Conservation (phyloP, 129 eudicot species). For the Helianthus tuberosus region DNA sequence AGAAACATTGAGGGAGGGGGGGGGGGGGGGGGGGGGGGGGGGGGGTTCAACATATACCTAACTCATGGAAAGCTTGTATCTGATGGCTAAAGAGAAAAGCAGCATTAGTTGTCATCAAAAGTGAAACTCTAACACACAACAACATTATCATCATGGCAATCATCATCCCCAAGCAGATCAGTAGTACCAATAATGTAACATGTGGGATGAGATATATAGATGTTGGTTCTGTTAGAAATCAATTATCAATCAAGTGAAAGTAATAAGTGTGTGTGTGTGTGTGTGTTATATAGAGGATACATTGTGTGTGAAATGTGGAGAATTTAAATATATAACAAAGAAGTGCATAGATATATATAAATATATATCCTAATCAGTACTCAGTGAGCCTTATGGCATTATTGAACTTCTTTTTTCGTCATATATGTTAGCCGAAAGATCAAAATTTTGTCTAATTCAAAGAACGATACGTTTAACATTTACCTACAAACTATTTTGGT, state of each 20-base stretch:
- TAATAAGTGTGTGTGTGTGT: neutral
- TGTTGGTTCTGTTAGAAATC: conserved; percentile 20
- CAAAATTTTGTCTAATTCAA: conserved; percentile 9
- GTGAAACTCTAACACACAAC: conserved; percentile 34
- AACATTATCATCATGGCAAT: conserved; percentile 21
- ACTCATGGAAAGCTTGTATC: conserved; percentile 21
- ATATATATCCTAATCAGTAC: neutral
- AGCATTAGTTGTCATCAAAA: conserved; percentile 37
- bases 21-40: neutral
- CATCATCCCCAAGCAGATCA: conserved; percentile 26
- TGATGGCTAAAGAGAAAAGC: conserved; percentile 34
- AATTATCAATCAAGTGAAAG: conserved; percentile 10
- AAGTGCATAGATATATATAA: neutral
- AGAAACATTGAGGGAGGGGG: neutral
- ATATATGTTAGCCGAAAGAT: conserved; percentile 2
- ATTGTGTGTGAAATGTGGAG: too few relatives aligned
- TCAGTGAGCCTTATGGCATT: neutral
- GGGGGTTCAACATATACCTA: conserved; percentile 31
- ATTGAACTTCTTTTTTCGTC: neutral
- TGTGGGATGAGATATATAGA: conserved; percentile 17
- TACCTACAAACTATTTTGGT: neutral
- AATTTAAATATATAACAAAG: conserved; percentile 37
- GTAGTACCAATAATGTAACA: conserved; percentile 4
- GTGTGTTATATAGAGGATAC: conserved; percentile 20
- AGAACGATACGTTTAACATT: neutral